Percentiles rank a stretch among this genome's conserved stretches.
phyloP scores from a whole-genome alignment of 2,329 filamentous ascomycete genomes.

The Aureobasidium zeae region DNA sequence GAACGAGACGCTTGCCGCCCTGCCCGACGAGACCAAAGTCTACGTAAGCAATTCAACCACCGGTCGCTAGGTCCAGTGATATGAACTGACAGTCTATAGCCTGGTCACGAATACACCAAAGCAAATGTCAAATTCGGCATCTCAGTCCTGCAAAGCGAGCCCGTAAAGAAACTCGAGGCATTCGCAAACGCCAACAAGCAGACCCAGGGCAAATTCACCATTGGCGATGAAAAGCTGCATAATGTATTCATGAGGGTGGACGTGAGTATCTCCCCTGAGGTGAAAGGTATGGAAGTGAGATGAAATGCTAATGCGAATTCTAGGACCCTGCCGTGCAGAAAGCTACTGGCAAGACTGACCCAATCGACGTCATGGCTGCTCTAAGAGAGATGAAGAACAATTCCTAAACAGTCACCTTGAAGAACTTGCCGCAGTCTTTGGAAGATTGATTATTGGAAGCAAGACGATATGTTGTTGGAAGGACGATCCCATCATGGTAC shows the following conservation, averaged over 20 bases:
- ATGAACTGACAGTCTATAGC: conserved; percentile 41
- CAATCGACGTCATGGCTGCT: conserved; percentile 74
- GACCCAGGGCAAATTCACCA: conserved; percentile 93
- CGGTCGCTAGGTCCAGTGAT: no score
- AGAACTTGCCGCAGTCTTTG: no score
- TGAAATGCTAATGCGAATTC: background rate
- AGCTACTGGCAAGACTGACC: conserved; percentile 69
- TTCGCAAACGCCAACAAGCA: conserved; percentile 74
- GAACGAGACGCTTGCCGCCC: conserved; percentile 68
- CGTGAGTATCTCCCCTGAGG: conserved; percentile 42
- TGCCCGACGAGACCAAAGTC: conserved; percentile 86
- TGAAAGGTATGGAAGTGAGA: background rate
- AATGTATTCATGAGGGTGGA: conserved; percentile 93
- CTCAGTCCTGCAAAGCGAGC: conserved; percentile 63
- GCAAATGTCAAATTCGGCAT: conserved; percentile 82
- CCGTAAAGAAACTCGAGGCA: conserved; percentile 65
- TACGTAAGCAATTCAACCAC: conserved; percentile 57
- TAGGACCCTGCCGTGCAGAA: conserved; percentile 78
- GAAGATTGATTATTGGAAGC: background rate
- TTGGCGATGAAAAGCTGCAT: conserved; percentile 85
- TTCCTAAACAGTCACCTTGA: no score
- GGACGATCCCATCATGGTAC: background rate
- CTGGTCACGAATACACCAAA: conserved; percentile 98
- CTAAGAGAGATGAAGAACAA: conserved; percentile 83
- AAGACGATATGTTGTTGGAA: background rate